Evolutionary conservation across 495 filamentous ascomycete species (phyloP), one percentile per base, ranked within the genome.

Genomic region (Talaromyces ruber): DNA sequence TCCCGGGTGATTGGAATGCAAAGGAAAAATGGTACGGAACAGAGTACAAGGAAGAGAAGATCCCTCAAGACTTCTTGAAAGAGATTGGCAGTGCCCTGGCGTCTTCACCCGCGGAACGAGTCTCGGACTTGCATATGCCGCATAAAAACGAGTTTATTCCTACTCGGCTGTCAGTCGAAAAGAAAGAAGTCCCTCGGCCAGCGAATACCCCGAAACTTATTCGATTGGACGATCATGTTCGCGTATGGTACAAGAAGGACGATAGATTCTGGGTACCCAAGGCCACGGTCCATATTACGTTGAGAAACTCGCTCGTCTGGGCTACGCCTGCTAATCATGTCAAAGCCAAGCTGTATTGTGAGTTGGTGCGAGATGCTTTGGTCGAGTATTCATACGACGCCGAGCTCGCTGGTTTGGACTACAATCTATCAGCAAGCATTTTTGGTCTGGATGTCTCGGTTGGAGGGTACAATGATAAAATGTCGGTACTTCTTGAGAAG

Each of bases 171-270:
- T 90, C 94, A 24, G 94, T 99, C 1, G 92, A 97, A 72, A 96
- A 93, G 77, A 96, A 91, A 72, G 91, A 94, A 37, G 82, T 91
- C 24, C 79, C 85, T 56, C 83, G 89, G 67, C 89, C 91, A 12
- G 76, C 84, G 4, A 84, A 88, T 62, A 79, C 85, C 16, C 94
- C 94, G 1, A 88, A 86, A 67, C 83, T 99, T 34, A 88, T 99
- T 62, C 88, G 93, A 64, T 91, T 95, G 67, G 94, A 97, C 64
- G 83, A 89, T 21, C 75, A 85, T 7, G 85, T 88, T 2, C 86
- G 94, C 30, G 85, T 90, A n/a, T 99, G 94, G 94, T 97, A 84
- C 75, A 99, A 99, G 82, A 98, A 98, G 74, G 94, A 99, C 66
- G 94, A 99, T 67, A 90, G 86, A 0, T 99, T 97, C 76, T 99